Base-by-base conservation (phyloP, 495 filamentous ascomycete genomes). In the Neurospora sp. region DNA sequence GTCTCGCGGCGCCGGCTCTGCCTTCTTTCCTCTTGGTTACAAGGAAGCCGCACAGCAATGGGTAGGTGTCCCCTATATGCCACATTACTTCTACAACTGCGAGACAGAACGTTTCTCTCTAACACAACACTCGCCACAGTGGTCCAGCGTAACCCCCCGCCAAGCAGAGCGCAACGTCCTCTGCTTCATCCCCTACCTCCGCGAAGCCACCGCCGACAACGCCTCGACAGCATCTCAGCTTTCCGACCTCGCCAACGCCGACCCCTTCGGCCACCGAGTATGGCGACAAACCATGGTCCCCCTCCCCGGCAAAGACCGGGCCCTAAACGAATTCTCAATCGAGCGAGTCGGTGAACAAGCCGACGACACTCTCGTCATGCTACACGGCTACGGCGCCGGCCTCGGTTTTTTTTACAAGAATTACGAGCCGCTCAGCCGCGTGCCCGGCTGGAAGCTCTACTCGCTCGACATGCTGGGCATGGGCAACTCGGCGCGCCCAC, bases 371-470 rank as follows among this genome's bases (percentile, higher is more conserved):
- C 85, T 99, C n/a, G 94, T 99, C 27, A 97, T 99, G 91, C 85
- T 99, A 14, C 96, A 99, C 78, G 96, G 96, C 44, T 98, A 98
- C 81, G 96, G 96, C 46, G 96, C 96, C 1, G 96, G 96, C 0
- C 83, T 99, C 4, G 96, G 93, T 5, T 98, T 98, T 79, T 99
- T 97, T 84, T 99, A 98, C 84, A 93, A 94, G 80, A 98, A 98
- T 77, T 98, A 97, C 71, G 96, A 98, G 78, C 89, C 89, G 6
- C 81, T 99, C 46, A 93, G 88, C 71, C 89, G 94, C 12, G 80
- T 88, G 4, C 83, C 86, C 70, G 93, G 94, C 18, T 97, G 95
- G 95, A 93, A 92, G 78, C 81, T 99, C 22, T 97, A 93, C 79
- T 93, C 95, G 4, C 83, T 99, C 35, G 96, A 99, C 79, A 86